These are phyloP conservation scores for Pseudonitzschia delicatissima DNA, from an alignment of 108 stramenopile genomes.

Conservation along the genomic window DNA sequence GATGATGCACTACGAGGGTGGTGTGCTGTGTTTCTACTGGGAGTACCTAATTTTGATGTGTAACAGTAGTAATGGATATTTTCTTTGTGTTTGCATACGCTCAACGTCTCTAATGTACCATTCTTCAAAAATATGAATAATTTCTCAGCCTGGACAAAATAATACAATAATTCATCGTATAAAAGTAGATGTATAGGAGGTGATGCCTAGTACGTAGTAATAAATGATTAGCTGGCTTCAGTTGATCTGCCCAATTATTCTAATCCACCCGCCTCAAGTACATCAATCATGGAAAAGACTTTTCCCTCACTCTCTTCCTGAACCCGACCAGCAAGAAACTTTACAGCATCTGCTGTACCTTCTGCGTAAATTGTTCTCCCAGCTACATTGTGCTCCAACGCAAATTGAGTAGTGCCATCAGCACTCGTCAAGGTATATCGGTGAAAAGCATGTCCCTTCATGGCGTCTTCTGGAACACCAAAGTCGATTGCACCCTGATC, in stretches of 20 bases:
- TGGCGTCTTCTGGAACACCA: conserved; percentile 88
- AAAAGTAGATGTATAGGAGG: too few relatives aligned
- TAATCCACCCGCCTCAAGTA: conserved; percentile 79
- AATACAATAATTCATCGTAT: too few relatives aligned
- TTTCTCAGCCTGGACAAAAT: too few relatives aligned
- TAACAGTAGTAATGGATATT: neutral
- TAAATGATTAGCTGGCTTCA: too few relatives aligned
- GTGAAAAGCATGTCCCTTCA: conserved; percentile 97
- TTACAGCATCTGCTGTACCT: conserved; percentile 97
- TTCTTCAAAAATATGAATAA: too few relatives aligned
- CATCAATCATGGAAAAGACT: conserved; percentile 89
- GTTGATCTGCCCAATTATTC: conserved; percentile 49
- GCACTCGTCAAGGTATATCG: conserved; percentile 91
- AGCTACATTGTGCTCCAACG: conserved; percentile 95
- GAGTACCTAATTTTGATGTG: conserved; percentile 33
- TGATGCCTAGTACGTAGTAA: too few relatives aligned
- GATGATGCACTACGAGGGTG: conserved; percentile 75
- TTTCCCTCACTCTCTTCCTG: conserved; percentile 59
- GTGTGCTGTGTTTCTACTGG: conserved; percentile 75
- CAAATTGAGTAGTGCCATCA: conserved; percentile 92
- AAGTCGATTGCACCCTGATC: conserved; percentile 83
- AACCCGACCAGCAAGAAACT: conserved; percentile 85
- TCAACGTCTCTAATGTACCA: too few relatives aligned
- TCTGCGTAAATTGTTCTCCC: conserved; percentile 97
- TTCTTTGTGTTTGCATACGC: neutral